Evolutionary conservation across 495 filamentous ascomycete species (phyloP).

Genomic region (Penicillium bialowiezense): DNA sequence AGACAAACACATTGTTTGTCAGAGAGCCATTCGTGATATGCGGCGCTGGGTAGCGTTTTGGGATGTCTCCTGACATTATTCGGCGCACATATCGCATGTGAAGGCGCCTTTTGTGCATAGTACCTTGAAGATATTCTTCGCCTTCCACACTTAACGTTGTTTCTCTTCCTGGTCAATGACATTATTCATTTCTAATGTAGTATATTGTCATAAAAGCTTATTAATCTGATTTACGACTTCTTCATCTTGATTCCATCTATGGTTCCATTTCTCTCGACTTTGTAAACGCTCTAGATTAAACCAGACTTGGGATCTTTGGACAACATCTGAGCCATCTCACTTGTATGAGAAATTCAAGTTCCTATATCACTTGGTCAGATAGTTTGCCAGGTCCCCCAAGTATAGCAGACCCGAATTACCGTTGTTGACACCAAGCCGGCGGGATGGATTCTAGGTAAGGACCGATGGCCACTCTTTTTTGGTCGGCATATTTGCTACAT

Average conservation of each 20-base stretch:
- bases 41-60: slow-evolving; percentile 23
- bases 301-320: too few relatives aligned
- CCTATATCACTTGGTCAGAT: too few relatives aligned
- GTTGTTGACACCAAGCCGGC: too few relatives aligned
- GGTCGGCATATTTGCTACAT: too few relatives aligned
- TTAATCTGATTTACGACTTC: not conserved
- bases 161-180: slow-evolving; percentile 8
- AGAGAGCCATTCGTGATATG: slow-evolving; percentile 8
- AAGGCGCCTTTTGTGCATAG: slow-evolving; percentile 17
- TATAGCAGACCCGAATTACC: too few relatives aligned
- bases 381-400: too few relatives aligned
- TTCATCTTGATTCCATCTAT: not conserved
- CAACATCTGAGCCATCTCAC: too few relatives aligned
- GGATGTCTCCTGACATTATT: slow-evolving; percentile 16
- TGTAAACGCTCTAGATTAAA: too few relatives aligned
- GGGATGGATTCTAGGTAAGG: too few relatives aligned
- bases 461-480: too few relatives aligned
- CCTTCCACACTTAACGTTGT: slow-evolving; percentile 6
- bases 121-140: slow-evolving; percentile 8
- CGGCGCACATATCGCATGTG: slow-evolving; percentile 17
- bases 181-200: slow-evolving; percentile 8
- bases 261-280: not conserved
- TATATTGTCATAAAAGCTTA: slow-evolving; percentile 1
- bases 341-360: too few relatives aligned
- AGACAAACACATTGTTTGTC: slow-evolving; percentile 10